phyloP scores from a whole-genome alignment of 345 rosid species.

The Salix brachista region DNA sequence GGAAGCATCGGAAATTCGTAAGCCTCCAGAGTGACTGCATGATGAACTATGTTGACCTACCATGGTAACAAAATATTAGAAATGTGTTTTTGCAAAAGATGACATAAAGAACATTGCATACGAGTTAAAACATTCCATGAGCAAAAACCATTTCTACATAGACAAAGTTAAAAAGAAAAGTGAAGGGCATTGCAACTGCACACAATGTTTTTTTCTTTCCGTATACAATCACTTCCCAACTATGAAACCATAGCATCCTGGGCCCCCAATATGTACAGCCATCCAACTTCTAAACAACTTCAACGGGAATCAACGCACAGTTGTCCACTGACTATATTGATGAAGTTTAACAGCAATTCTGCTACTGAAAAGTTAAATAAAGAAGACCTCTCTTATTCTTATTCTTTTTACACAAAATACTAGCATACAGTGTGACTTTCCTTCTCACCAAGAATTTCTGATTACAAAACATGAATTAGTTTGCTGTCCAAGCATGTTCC shows the following conservation, averaged over 20 bases:
- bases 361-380: not conserved
- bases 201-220: not conserved
- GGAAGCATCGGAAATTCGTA: slow-evolving; percentile 70
- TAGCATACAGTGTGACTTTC: not conserved
- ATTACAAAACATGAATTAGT: not conserved
- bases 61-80: slow-evolving; percentile 23
- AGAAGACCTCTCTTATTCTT: not conserved
- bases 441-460: not conserved
- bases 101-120: not conserved
- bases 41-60: slow-evolving; percentile 55
- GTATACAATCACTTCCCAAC: not conserved
- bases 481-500: not conserved
- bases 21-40: slow-evolving; percentile 51
- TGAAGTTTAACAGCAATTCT: not conserved
- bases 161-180: not conserved
- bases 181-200: not conserved
- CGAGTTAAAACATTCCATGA: not conserved
- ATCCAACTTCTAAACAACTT: not conserved
- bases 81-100: not conserved
- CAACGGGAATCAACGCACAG: too few relatives aligned
- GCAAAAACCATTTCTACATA: not conserved
- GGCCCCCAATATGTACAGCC: not conserved
- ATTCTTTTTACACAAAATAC: not conserved
- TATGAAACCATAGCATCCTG: not conserved
- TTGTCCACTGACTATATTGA: too few relatives aligned